Evolutionary conservation across 352 stramenopile genomes (phyloP).

Genomic region (Aphanomyces stellatus): DNA sequence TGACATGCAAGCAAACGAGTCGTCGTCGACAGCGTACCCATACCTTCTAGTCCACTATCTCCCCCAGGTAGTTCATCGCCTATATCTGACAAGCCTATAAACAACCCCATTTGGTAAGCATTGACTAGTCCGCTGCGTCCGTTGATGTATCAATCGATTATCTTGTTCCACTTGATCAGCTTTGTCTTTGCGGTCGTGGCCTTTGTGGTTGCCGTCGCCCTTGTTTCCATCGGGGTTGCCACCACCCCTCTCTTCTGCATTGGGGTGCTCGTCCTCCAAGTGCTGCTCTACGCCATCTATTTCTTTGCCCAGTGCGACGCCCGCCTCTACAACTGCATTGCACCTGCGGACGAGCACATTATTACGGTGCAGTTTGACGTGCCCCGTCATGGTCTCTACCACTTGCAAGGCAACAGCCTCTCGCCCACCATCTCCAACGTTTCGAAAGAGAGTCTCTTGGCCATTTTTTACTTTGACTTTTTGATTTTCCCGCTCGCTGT

Average conservation of each 20-base stretch:
- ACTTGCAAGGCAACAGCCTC: constrained; percentile 39
- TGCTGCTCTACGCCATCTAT: constrained; percentile 46
- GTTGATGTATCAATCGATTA: constrained; percentile 4
- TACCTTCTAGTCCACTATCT: too few relatives aligned
- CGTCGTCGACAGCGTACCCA: too few relatives aligned
- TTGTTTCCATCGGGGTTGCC: constrained; percentile 36
- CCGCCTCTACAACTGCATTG: constrained; percentile 54
- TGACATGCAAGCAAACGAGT: too few relatives aligned
- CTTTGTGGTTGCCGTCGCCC: constrained; percentile 47
- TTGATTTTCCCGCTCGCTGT: constrained; percentile 47
- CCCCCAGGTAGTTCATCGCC: too few relatives aligned
- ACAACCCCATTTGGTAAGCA: constrained; percentile 11
- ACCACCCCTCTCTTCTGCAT: constrained; percentile 57
- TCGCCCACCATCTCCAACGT: constrained; percentile 38
- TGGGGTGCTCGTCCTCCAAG: constrained; percentile 49
- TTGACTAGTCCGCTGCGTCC: constrained; percentile 12
- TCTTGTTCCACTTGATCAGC: constrained; percentile 70
- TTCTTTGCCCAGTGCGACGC: constrained; percentile 48
- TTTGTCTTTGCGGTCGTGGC: constrained; percentile 36
- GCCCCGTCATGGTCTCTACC: constrained; percentile 6
- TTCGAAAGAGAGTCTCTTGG: constrained; percentile 33
- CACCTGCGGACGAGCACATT: constrained; percentile 29
- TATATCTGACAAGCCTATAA: too few relatives aligned
- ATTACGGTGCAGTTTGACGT: constrained; percentile 14
- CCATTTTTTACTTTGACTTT: constrained; percentile 49